Base-by-base conservation (phyloP, 345 rosid species). In the Laguncularia racemosa region DNA sequence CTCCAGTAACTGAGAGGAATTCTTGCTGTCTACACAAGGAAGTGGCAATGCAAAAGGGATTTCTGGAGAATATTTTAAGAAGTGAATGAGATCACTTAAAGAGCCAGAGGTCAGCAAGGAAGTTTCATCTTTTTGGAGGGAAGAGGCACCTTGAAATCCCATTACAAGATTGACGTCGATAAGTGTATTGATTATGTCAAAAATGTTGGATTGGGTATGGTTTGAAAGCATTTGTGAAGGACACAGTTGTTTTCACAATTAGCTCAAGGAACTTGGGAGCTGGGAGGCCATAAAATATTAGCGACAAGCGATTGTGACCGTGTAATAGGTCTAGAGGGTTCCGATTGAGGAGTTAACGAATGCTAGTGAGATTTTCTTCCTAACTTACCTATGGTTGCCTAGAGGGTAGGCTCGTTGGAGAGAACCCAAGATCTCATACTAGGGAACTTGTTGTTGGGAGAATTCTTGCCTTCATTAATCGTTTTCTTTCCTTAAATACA, bases 41-140 rank as follows among this genome's bases (percentile, higher is more conserved):
- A 86, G 53, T 6, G 86, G 79, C 62, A 71, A 76, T 2, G 85
- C 88, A 43, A 86, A 86, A 16, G 90, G 90, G 61, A 66, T 81
- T 65, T 86, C 95, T 0, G 51, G 58, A 6, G 63, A 56, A 60
- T 48, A 47, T 2, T 60, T 33, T 14, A 84, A 78, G 51, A 81
- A 83, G 44, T 50, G 28, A n/a, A 57, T 60, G 28, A 81, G 56
- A 44, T 70, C 79, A 38, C 58, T 51, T 16, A 81, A 40, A 12
- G 56, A 65, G n/a, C 63, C 40, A 12, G 82, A 83, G 11, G 46
- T 63, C 45, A 77, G 52, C 51, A 73, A 20, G 54, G 71, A 65
- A 14, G 50, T 66, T 46, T 56, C 59, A 17, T 44, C 15, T 17
- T 20, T 20, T 63, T 76, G 75, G 0, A 78, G 38, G 3, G 59